Conservation (phyloP, 345 rosid genomes). For the Melaleuca alternifolia region DNA sequence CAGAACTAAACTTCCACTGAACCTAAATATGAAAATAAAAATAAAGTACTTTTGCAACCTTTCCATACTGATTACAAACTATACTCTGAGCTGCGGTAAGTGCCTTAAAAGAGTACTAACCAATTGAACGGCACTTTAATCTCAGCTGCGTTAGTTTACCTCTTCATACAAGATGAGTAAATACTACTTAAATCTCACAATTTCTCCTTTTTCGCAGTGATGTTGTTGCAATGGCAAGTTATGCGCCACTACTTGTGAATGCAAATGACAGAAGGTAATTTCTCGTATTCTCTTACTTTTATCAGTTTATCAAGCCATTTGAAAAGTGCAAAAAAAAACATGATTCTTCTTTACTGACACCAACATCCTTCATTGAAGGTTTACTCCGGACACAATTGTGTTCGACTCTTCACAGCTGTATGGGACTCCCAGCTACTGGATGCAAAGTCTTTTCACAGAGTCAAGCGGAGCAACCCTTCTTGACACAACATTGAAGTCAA, state of each 20-base stretch:
- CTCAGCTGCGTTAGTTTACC: background rate
- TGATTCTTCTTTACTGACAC: background rate
- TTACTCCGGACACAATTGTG: conserved; percentile 91
- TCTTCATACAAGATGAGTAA: background rate
- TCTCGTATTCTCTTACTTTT: background rate
- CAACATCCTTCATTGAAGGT: conserved; percentile 21
- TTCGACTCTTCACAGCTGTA: conserved; percentile 59
- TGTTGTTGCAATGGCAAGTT: conserved; percentile 86
- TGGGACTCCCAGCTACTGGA: conserved; percentile 99
- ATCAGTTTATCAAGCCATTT: background rate
- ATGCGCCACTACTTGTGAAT: conserved; percentile 91
- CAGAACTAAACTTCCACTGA: background rate
- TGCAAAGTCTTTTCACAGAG: conserved; percentile 61
- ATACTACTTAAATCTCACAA: background rate
- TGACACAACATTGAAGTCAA: conserved; percentile 38
- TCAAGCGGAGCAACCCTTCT: conserved; percentile 83
- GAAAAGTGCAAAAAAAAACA: background rate
- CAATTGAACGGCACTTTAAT: background rate
- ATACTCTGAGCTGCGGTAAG: background rate
- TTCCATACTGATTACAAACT: background rate
- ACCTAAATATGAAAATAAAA: background rate
- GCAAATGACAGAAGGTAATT: conserved; percentile 67
- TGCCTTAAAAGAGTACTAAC: background rate
- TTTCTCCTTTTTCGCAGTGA: conserved; percentile 44
- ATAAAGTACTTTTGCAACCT: background rate